phyloP scores from a whole-genome alignment of 768 basidiomycete genomes.

The Pleurotus citrinopileatus region DNA sequence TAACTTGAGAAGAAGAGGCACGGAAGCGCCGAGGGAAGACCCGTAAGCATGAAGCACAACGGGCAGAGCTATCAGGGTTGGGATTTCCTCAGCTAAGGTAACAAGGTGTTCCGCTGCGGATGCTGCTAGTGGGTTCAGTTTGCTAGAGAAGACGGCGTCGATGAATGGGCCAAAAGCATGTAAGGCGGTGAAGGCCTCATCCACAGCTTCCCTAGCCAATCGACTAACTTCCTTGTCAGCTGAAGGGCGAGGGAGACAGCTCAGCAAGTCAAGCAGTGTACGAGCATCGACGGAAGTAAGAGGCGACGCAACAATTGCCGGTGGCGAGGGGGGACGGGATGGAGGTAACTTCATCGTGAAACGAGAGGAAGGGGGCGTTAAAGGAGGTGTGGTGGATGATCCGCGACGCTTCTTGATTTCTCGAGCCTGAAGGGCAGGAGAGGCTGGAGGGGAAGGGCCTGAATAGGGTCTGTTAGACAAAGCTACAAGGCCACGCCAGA shows the following conservation, averaged over 20 bases:
- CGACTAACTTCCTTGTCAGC: constrained; percentile 43
- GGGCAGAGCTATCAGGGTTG: constrained; percentile 72
- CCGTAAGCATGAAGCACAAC: constrained; percentile 54
- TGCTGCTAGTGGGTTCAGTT: constrained; percentile 17
- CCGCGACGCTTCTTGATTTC: constrained; percentile 39
- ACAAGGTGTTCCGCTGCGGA: constrained; percentile 44
- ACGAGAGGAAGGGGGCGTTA: constrained; percentile 53
- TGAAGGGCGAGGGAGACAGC: constrained; percentile 56
- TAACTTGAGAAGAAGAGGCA: constrained; percentile 55
- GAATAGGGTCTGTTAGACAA: constrained; percentile 57
- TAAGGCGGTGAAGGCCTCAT: constrained; percentile 71
- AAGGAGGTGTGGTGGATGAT: constrained; percentile 46
- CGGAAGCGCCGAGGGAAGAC: constrained; percentile 29
- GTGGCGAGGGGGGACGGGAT: constrained; percentile 67
- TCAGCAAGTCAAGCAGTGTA: constrained; percentile 59
- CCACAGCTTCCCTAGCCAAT: constrained; percentile 77
- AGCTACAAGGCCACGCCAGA: constrained; percentile 75
- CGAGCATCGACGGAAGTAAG: constrained; percentile 44
- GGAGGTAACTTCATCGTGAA: constrained; percentile 68
- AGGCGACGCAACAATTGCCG: constrained; percentile 39
- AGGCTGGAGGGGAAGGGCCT: constrained; percentile 35
- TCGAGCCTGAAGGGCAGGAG: constrained; percentile 30
- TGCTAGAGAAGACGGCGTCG: constrained; percentile 38
- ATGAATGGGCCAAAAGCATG: constrained; percentile 55
- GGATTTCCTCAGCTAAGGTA: constrained; percentile 57